Percentiles rank a stretch among this genome's conserved stretches.
Evolutionary conservation across 2,329 filamentous ascomycete species (phyloP).

Genomic region (Boeremia lycopersici): DNA sequence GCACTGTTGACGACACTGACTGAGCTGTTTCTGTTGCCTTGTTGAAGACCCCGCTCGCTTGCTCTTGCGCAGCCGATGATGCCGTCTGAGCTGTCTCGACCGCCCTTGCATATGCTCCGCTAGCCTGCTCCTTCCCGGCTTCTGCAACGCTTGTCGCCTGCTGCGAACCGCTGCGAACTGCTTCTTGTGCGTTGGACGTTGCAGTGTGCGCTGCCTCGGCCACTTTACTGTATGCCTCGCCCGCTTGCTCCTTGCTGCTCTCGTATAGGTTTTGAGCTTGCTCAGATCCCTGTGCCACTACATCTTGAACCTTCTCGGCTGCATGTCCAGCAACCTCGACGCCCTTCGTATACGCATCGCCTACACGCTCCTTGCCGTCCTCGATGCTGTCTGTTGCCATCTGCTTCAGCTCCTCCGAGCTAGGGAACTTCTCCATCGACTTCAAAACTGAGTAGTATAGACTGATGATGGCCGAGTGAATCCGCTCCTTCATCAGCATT

Average conservation of each 20-base stretch:
- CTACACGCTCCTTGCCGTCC: conserved; percentile 39
- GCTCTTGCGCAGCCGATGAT: conserved; percentile 23
- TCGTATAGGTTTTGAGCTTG: conserved; percentile 35
- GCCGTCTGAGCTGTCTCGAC: conserved; percentile 21
- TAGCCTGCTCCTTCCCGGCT: conserved; percentile 26
- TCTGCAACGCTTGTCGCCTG: conserved; percentile 25
- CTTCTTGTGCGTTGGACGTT: conserved; percentile 16
- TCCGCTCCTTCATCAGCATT: conserved; percentile 81
- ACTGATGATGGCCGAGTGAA: conserved; percentile 74
- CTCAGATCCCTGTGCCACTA: conserved; percentile 30
- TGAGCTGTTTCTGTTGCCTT: conserved; percentile 21
- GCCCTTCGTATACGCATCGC: conserved; percentile 29
- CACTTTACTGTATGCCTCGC: conserved; percentile 16
- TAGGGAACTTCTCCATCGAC: conserved; percentile 49
- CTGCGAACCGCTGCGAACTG: conserved; percentile 29
- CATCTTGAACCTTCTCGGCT: conserved; percentile 34
- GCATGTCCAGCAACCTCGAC: conserved; percentile 34
- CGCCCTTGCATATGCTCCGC: conserved; percentile 16
- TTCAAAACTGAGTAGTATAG: conserved; percentile 71
- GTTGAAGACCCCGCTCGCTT: conserved; percentile 11
- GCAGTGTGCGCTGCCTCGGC: conserved; percentile 18
- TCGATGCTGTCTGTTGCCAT: conserved; percentile 38
- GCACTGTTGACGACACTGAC: conserved; percentile 23
- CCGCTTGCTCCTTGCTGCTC: conserved; percentile 33
- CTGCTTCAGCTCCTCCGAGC: conserved; percentile 48